Base-by-base conservation (phyloP, 176 grass and related monocot genomes). In the Bromus sterilis region DNA sequence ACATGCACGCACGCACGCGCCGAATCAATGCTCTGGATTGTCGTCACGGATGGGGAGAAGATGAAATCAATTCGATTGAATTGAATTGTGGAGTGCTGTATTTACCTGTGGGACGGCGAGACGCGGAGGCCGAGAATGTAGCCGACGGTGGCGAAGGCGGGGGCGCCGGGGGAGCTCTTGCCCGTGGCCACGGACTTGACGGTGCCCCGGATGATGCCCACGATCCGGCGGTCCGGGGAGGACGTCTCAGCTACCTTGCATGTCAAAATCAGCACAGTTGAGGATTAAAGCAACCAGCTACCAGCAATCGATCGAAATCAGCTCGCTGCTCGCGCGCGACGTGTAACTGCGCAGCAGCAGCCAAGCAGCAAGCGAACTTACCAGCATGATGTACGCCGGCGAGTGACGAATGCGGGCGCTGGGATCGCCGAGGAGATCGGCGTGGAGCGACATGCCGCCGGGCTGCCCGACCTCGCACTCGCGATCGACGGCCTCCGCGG, bases 81-180 rank as follows among this genome's bases (percentile, higher is more conserved):
- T 20, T 56, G 14, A 68, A 65, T 28, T 25, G 23, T 29, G 4
- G 7, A 29, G 8, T 6, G 42, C 8, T 1, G 32, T 36, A 33
- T 20, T 29, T 67, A 94, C 92, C 92, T 80, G 81, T 91, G 81
- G 11, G 78, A 87, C 2, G 81, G 89, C 20, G 41, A 73, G 77
- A 94, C 92, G 41, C 92, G 92, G 74, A 94, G 92, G 78, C 92
- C 92, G 18, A 94, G 92, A 74, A 94, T 79, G 84, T 94, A 94
- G 34, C 86, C 92, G 51, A 87, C 84, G 15, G 66, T 91, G 42
- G 84, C 71, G 89, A 85, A 67, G 70, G 61, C 56, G 7, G 86
- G 69, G 2, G 21, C 20, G 35, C 76, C 71, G 0, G 46, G 43
- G 59, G 24, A 48, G 71, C 58, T 91, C 76, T 75, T 86, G 5